phyloP scores from a whole-genome alignment of 257 asterid species.

The Orobanche coerulescens region DNA sequence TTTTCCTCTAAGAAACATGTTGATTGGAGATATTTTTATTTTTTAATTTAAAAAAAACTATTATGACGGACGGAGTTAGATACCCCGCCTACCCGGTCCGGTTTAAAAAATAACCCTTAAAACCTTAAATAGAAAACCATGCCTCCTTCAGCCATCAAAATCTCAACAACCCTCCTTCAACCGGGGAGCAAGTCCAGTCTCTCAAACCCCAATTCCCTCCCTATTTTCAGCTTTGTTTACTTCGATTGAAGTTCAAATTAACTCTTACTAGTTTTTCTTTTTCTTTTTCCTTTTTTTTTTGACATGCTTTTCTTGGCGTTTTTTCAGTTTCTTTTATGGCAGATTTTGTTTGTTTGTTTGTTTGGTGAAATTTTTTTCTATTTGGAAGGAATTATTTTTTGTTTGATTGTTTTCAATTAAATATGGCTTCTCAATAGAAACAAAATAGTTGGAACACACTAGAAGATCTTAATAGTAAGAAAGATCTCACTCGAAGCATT shows the following conservation, averaged over 20 bases:
- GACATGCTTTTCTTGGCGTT: too few relatives aligned
- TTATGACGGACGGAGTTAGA: too few relatives aligned
- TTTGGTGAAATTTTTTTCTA: neutral
- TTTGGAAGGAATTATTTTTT: neutral
- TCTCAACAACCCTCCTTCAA: neutral
- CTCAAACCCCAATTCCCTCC: neutral
- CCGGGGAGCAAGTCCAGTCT: neutral
- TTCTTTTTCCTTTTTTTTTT: neutral
- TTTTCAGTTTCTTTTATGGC: too few relatives aligned
- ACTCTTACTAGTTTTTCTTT: too few relatives aligned
- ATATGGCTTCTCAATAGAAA: neutral
- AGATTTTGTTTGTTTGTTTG: too few relatives aligned
- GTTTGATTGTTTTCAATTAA: neutral
- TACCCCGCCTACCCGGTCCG: too few relatives aligned
- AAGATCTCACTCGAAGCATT: neutral
- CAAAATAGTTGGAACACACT: neutral
- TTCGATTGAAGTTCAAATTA: too few relatives aligned
- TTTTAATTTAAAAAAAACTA: too few relatives aligned
- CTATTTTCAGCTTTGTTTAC: too few relatives aligned
- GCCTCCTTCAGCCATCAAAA: too few relatives aligned
- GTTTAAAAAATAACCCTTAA: neutral
- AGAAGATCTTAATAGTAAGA: neutral
- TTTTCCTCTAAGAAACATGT: too few relatives aligned
- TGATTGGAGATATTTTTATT: too few relatives aligned
- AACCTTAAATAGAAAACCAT: neutral